Evolutionary conservation across 805 yeast species (phyloP), one percentile per base, ranked within the genome.

Genomic region (Middelhovenomyces tepae): DNA sequence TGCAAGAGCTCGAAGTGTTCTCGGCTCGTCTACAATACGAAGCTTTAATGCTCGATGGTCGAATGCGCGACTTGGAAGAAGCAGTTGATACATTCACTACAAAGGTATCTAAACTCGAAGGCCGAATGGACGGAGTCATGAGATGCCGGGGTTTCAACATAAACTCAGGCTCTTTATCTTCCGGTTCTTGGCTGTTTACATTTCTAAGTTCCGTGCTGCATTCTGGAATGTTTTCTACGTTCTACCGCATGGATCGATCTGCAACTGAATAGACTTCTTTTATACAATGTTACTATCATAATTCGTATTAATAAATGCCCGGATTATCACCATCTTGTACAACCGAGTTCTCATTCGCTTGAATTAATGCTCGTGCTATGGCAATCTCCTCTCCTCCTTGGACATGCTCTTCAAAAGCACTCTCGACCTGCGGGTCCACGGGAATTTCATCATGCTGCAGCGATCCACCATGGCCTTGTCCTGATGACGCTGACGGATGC

Each of bases 11-110:
- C 11, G 54, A 45, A 10, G 45, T 48, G 3, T 25, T 49, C 32
- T 32, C 44, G 7, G 42, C 51, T 10, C 36, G 53, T 2, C 62
- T 81, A 32, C 71, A 73, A 44, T 81, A 81, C 51, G 89, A 81
- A 48, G 59, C 75, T 28, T 56, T 80, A 14, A 58, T 76, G 26
- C 53, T 81, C 19, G 67, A 67, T 20, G 67, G 70, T 15, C 75
- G 79, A 43, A 67, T 81, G 29, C 66, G 71, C 27, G 91, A 81
- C 45, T 77, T 79, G 5, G 82, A 77, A 44, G 76, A 75, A 17
- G 66, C 75, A 28, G 64, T 73, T 35, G 58, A 63, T 28, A 51
- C 63, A 22, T 71, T 73, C 53, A 58, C 52, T 7, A 27, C 45
- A 11, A 60, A 62, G 42, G 62, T 65, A 22, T 55, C 45, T 14